Evolutionary conservation across 1,139 yeast species (phyloP).

Genomic region (Spencermartinsiella ligniputridi): DNA sequence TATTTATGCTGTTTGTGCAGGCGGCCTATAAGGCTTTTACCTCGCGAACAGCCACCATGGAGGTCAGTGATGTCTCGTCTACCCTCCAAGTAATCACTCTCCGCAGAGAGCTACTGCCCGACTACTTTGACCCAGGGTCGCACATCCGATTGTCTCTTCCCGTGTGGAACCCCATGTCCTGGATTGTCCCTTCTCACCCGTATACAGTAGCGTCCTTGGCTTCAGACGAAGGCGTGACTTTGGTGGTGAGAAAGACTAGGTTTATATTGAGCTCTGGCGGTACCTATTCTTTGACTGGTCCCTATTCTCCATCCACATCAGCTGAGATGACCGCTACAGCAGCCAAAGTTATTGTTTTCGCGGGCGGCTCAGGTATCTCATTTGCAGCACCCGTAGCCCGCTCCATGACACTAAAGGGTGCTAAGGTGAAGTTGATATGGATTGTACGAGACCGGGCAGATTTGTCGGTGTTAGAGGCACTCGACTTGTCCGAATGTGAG

Average conservation of each 20-base stretch:
- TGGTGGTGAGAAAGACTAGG: conserved; percentile 41
- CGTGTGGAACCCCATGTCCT: conserved; percentile 34
- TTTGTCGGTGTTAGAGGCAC: conserved; percentile 36
- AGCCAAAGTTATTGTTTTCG: conserved; percentile 53
- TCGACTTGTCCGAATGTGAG: conserved; percentile 32
- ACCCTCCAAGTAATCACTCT: conserved; percentile 33
- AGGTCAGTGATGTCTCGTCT: conserved; percentile 29
- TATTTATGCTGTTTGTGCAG: conserved; percentile 45
- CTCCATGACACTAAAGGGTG: conserved; percentile 17
- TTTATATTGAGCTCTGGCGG: conserved; percentile 23
- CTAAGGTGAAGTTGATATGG: conserved; percentile 44
- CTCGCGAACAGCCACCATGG: conserved; percentile 28
- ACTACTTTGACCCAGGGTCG: conserved; percentile 39
- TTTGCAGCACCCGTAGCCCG: conserved; percentile 54
- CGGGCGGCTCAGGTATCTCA: conserved; percentile 88
- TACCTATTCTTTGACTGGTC: conserved; percentile 32
- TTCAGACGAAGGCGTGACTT: conserved; percentile 40
- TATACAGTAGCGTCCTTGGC: conserved; percentile 73
- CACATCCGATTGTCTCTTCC: conserved; percentile 43
- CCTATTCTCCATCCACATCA: conserved; percentile 26
- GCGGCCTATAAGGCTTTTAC: conserved; percentile 29
- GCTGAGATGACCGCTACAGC: conserved; percentile 38
- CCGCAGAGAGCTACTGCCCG: conserved; percentile 32
- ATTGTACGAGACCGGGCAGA: conserved; percentile 45
- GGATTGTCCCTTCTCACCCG: conserved; percentile 66